phyloP scores from a whole-genome alignment of 768 basidiomycete genomes.

The Tulasnella sp. region DNA sequence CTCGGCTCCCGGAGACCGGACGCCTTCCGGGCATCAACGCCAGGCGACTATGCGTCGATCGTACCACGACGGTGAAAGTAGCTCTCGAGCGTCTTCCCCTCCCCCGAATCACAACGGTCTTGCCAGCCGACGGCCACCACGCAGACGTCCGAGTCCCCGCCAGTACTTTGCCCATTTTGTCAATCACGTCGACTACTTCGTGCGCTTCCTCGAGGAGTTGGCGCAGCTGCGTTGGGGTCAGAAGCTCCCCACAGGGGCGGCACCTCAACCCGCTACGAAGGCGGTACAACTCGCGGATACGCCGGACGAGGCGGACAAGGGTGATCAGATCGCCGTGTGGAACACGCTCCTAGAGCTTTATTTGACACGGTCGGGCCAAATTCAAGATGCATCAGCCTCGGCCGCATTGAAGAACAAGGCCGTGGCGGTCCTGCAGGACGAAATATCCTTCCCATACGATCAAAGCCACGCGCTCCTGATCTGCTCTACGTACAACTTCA shows the following conservation, averaged over 20 bases:
- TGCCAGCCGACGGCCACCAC: slow-evolving; percentile 21
- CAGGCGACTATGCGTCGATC: background rate
- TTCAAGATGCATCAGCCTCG: slow-evolving; percentile 16
- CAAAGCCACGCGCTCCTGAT: slow-evolving; percentile 88
- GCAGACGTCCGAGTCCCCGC: slow-evolving; percentile 61
- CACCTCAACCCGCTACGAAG: slow-evolving; percentile 8
- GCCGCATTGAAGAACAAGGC: slow-evolving; percentile 48
- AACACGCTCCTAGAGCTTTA: slow-evolving; percentile 93
- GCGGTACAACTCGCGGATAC: slow-evolving; percentile 16
- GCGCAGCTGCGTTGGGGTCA: slow-evolving; percentile 73
- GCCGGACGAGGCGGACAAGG: slow-evolving; percentile 38
- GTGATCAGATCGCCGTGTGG: slow-evolving; percentile 81
- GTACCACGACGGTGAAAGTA: slow-evolving; percentile 9
- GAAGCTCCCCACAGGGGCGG: slow-evolving; percentile 26
- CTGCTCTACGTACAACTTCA: slow-evolving; percentile 76
- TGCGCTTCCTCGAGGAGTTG: slow-evolving; percentile 80
- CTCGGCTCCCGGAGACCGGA: background rate
- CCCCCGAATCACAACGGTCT: background rate
- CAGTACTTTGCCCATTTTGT: slow-evolving; percentile 92
- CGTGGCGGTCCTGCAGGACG: slow-evolving; percentile 51
- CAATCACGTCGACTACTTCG: slow-evolving; percentile 73
- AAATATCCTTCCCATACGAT: slow-evolving; percentile 53
- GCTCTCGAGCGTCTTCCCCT: slow-evolving; percentile 21
- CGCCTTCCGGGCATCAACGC: background rate
- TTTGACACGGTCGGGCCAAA: slow-evolving; percentile 40